Percentiles rank a stretch among this genome's conserved stretches.
These are phyloP conservation scores for Globisporangium apiculatum DNA, from an alignment of 352 stramenopile genomes.

Conservation along the genomic window DNA sequence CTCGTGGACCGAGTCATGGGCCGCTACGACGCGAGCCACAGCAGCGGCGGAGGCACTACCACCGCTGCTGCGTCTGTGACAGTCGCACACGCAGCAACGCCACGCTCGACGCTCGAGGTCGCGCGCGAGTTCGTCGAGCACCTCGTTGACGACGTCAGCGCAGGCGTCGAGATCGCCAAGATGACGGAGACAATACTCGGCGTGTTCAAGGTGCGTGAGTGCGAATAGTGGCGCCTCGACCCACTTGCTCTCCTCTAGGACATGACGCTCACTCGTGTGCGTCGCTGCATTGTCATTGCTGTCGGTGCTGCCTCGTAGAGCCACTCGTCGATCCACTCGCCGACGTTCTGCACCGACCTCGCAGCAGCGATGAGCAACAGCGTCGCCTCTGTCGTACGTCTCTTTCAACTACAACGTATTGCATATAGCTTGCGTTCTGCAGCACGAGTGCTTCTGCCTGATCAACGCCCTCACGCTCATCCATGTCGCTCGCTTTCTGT, in stretches of 20 bases:
- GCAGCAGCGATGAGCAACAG: constrained; percentile 28
- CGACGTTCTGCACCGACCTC: constrained; percentile 54
- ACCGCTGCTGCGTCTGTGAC: not conserved
- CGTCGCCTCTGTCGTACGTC: constrained; percentile 5
- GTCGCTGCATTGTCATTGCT: not conserved
- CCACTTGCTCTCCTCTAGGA: too few species aligned
- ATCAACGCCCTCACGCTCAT: not conserved
- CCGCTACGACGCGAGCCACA: constrained; percentile 43
- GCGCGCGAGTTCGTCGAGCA: constrained; percentile 33
- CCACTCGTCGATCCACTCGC: constrained; percentile 67
- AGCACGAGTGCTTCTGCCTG: not conserved
- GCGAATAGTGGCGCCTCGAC: not conserved
- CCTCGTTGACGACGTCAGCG: constrained; percentile 53
- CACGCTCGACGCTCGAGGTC: constrained; percentile 18
- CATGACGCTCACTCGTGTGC: not conserved
- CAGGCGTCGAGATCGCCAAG: constrained; percentile 61
- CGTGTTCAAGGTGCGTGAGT: constrained; percentile 55
- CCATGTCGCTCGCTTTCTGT: not conserved
- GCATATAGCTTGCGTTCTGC: too few species aligned
- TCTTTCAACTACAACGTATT: not conserved
- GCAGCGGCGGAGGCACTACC: not conserved
- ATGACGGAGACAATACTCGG: constrained; percentile 57
- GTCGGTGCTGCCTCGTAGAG: constrained; percentile 24
- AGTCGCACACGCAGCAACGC: not conserved
- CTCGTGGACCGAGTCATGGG: constrained; percentile 70